Evolutionary conservation across 805 yeast species (phyloP).

Genomic region (Kluyveromyces aestuarii): DNA sequence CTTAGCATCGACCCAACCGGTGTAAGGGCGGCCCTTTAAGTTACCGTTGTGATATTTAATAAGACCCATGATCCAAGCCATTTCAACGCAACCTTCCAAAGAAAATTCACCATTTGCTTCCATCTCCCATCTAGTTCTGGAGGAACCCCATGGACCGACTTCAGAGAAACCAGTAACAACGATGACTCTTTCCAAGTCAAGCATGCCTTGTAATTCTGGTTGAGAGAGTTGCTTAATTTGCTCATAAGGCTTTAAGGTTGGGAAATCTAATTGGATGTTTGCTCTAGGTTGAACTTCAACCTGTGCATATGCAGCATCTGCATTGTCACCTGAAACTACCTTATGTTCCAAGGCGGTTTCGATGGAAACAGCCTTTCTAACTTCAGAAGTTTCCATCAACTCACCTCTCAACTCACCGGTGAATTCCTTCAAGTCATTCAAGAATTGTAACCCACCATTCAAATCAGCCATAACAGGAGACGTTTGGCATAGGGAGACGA

Average conservation of each 20-base stretch:
- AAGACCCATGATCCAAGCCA: constrained; percentile 99
- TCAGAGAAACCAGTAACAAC: constrained; percentile 98
- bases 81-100: constrained; percentile 94
- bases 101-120: constrained; percentile 93
- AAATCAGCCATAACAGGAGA: constrained; percentile 96
- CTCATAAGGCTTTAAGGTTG: constrained; percentile 67
- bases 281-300: constrained; percentile 86
- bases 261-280: constrained; percentile 90
- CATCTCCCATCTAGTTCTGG: constrained; percentile 99
- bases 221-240: constrained; percentile 56
- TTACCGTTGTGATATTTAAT: constrained; percentile 90
- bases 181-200: constrained; percentile 84
- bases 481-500: constrained; percentile 80
- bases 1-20: constrained; percentile 97
- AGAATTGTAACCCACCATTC: constrained; percentile 96
- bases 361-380: constrained; percentile 89
- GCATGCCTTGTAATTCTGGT: constrained; percentile 77
- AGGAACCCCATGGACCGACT: constrained; percentile 99
- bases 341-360: constrained; percentile 82
- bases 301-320: constrained; percentile 77
- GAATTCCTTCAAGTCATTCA: constrained; percentile 84
- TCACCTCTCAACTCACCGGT: constrained; percentile 70
- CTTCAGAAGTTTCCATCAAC: constrained; percentile 70
- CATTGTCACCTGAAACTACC: constrained; percentile 77
- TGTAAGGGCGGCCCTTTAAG: constrained; percentile 55